Percentiles rank a stretch among this genome's conserved stretches.
Evolutionary conservation across 345 rosid species (phyloP).

Genomic region (Populus simonii): DNA sequence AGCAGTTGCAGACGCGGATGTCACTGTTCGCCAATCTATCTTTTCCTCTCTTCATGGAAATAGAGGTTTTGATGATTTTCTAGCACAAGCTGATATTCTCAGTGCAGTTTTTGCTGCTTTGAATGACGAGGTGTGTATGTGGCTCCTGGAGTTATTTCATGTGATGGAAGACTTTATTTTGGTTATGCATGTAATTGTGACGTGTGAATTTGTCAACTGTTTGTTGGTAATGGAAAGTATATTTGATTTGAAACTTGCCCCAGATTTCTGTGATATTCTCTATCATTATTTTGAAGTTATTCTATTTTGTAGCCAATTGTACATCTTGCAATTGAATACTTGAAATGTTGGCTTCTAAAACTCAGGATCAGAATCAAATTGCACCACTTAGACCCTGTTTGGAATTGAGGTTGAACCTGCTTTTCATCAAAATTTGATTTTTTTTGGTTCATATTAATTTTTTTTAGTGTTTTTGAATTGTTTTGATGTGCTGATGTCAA

Average conservation of each 20-base stretch:
- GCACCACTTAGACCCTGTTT: background rate
- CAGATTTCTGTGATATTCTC: background rate
- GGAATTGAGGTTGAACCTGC: too few species aligned
- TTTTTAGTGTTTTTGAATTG: too few species aligned
- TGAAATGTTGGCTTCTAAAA: background rate
- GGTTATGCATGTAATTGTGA: background rate
- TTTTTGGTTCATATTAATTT: too few species aligned
- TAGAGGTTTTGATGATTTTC: constrained; percentile 85
- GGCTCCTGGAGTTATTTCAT: background rate
- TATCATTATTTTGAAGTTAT: background rate
- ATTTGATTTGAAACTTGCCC: background rate
- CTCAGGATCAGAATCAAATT: background rate
- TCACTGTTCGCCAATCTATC: constrained; percentile 85
- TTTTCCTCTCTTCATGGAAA: constrained; percentile 73
- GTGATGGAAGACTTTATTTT: background rate
- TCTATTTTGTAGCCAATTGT: background rate
- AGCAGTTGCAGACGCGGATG: constrained; percentile 97
- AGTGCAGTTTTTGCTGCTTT: constrained; percentile 96
- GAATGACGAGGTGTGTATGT: constrained; percentile 78
- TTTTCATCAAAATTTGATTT: too few species aligned
- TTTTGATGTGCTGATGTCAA: too few species aligned
- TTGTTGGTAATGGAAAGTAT: background rate
- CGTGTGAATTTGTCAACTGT: background rate
- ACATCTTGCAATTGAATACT: background rate
- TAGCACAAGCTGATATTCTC: constrained; percentile 95